Conservation (phyloP, 1,139 yeast genomes). For the Torulaspora pretoriensis region DNA sequence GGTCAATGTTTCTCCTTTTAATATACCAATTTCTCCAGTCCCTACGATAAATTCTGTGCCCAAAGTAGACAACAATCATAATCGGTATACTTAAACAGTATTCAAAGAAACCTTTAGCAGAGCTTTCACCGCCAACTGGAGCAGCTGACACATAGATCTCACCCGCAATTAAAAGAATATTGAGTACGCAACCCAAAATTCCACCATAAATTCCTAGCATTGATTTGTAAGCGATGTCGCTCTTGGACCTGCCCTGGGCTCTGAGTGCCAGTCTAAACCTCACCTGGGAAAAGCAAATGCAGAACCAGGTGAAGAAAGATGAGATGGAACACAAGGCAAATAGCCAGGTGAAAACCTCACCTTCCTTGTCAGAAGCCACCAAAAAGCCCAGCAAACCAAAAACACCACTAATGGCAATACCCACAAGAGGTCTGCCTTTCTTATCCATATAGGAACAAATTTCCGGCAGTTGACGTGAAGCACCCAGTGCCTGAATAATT, state of each 20-base stretch:
- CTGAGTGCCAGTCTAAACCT: slow-evolving; percentile 73
- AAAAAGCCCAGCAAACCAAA: slow-evolving; percentile 78
- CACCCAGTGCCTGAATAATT: slow-evolving; percentile 76
- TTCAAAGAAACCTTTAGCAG: slow-evolving; percentile 43
- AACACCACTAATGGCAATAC: slow-evolving; percentile 62
- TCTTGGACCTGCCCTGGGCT: slow-evolving; percentile 49
- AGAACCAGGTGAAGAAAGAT: slow-evolving; percentile 77
- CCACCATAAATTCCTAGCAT: slow-evolving; percentile 51
- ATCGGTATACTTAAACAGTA: slow-evolving; percentile 50
- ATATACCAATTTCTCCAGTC: slow-evolving; percentile 32
- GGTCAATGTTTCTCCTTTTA: slow-evolving; percentile 43
- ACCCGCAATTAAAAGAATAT: slow-evolving; percentile 43
- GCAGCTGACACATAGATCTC: slow-evolving; percentile 47
- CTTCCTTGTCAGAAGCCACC: slow-evolving; percentile 58
- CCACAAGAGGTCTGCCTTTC: slow-evolving; percentile 62
- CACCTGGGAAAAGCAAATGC: slow-evolving; percentile 71
- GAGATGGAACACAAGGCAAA: slow-evolving; percentile 79
- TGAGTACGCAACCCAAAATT: slow-evolving; percentile 42
- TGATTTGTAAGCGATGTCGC: slow-evolving; percentile 47
- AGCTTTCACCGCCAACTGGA: slow-evolving; percentile 49
- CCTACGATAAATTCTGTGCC: slow-evolving; percentile 33
- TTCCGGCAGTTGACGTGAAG: slow-evolving; percentile 75
- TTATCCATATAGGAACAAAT: slow-evolving; percentile 56
- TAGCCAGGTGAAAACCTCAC: slow-evolving; percentile 72
- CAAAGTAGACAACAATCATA: slow-evolving; percentile 38